Conservation (phyloP, 164 flowering plant genomes). For the Pachysandra terminalis region DNA sequence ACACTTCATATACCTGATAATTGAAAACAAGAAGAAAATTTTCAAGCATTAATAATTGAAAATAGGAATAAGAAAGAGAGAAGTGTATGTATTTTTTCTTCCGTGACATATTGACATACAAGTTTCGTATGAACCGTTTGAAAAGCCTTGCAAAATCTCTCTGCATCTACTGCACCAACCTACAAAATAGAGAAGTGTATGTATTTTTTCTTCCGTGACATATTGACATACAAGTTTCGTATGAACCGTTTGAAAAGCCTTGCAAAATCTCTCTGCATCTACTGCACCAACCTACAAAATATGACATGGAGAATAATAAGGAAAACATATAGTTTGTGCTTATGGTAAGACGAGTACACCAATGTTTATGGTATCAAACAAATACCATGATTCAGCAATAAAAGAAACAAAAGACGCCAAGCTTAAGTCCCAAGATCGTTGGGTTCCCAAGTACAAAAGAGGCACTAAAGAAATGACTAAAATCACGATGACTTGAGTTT, state of each 20-base stretch:
- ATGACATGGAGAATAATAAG: not conserved
- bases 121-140: constrained; percentile 39
- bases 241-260: constrained; percentile 10
- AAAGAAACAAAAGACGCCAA: no score
- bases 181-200: constrained; percentile 15
- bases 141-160: constrained; percentile 46
- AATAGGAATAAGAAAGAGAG: not conserved
- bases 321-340: no score
- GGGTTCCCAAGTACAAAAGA: no score
- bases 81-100: not conserved
- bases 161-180: constrained; percentile 49
- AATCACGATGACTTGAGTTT: no score
- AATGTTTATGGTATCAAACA: no score
- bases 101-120: constrained; percentile 23
- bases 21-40: not conserved
- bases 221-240: not conserved
- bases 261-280: constrained; percentile 29
- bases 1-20: constrained; percentile 38
- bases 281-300: constrained; percentile 37
- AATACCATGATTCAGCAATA: no score
- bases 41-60: not conserved
- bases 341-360: no score
- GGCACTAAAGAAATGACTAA: no score
- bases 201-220: not conserved
- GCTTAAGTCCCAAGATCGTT: no score